Evolutionary conservation across 139 green algal genomes (phyloP).

Genomic region (Chlorella ohadii): DNA sequence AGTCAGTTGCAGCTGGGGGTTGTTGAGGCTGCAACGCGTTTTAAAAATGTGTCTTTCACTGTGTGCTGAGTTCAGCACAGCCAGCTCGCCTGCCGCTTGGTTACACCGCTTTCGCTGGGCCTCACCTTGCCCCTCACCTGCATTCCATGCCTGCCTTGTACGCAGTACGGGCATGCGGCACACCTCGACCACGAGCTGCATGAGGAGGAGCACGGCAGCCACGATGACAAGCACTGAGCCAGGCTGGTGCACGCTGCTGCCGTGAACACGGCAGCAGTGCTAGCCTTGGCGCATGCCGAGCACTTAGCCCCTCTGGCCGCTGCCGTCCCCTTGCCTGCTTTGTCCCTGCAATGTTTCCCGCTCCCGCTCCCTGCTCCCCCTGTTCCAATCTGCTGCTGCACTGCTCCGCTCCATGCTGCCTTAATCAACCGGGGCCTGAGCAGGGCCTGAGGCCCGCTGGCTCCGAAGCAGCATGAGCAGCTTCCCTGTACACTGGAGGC

Average conservation of each 20-base stretch:
- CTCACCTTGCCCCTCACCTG: not conserved
- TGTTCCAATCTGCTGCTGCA: not conserved
- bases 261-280: no score
- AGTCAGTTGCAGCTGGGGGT: no score
- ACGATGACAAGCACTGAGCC: conserved; percentile 3
- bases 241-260: no score
- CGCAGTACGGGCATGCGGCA: conserved; percentile 61
- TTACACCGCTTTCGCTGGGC: not conserved
- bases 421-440: not conserved
- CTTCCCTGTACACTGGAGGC: no score
- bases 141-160: not conserved
- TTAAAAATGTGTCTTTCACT: not conserved
- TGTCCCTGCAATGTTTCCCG: no score
- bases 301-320: not conserved
- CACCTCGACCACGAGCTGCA: conserved; percentile 70
- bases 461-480: no score
- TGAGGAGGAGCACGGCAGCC: conserved; percentile 35
- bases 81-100: not conserved
- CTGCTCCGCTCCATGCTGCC: not conserved
- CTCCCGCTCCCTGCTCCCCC: not conserved
- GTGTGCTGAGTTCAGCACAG: not conserved
- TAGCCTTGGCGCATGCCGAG: no score
- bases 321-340: not conserved
- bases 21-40: no score
- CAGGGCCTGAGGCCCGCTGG: not conserved